Evolutionary conservation across 257 asterid genomes (phyloP), one percentile per base, ranked within the genome.

Genomic region (Rhazya stricta): DNA sequence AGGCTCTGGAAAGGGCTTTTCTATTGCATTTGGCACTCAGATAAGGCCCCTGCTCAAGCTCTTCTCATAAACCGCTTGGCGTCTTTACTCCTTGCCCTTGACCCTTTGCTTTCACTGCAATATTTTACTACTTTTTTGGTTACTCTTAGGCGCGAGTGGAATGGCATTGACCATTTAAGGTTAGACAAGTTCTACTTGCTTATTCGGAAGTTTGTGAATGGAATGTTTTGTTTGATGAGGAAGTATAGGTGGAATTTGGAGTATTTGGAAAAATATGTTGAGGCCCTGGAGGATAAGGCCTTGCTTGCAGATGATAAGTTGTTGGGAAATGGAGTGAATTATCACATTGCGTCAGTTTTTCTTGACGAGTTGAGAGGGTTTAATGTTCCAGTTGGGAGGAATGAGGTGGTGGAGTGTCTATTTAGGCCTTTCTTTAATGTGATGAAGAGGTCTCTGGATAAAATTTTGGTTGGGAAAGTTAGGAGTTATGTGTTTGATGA

Each of bases 1-100:
- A 92, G 89, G 87, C 80, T 95, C 4, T 92, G 99, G 99, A 95
- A 95, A 41, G 97, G 97, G 9, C 91, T 95, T 8, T 95, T 95
- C 61, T 95, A 92, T 79, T 92, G 96, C 80, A 81, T 95, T 16
- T 92, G 99, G 98, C 99, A 92, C 81, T 81, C 96, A 18, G 98
- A 92, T 79, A 95, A 92, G 83, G 77, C 94, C 50, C 93, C 86
- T 12, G 90, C 92, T 74, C 98, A 95, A 86, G 77, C 91, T 57
- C 82, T 87, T 6, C 83, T 92, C 36, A 88, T 89, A 69, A 50
- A 87, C 51, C 86, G 93, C 5, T 83, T 91, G 30, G 82, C 91
- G 8, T 85, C 93, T 56, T 81, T 92, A 81, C 85, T 91, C 42
- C 58, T 82, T 6, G 76, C 85, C 41, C 90, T 92, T 50, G 85